Evolutionary conservation across 2,329 filamentous ascomycete species (phyloP).

Genomic region (Aspergillus costaricaensis): DNA sequence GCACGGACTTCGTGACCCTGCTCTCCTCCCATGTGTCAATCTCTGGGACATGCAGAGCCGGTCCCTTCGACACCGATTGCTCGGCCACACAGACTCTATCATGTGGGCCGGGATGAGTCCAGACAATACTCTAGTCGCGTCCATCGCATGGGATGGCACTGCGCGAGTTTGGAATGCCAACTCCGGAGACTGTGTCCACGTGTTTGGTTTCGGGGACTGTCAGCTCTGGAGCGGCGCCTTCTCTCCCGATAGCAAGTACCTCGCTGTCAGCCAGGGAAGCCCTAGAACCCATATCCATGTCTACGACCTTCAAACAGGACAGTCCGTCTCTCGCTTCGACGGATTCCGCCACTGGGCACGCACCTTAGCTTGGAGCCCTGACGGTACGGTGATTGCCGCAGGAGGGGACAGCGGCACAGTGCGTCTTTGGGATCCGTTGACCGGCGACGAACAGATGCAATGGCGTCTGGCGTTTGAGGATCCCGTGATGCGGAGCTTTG

Average conservation of each 20-base stretch:
- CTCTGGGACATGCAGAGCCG: constrained; percentile 9
- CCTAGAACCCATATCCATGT: constrained; percentile 10
- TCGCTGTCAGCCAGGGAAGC: constrained; percentile 10
- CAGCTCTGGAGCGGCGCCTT: constrained; percentile 13
- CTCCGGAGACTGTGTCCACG: constrained; percentile 11
- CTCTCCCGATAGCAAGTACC: constrained; percentile 13
- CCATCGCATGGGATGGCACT: constrained; percentile 12
- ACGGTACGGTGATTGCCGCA: constrained; percentile 11
- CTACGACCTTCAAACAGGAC: constrained; percentile 3
- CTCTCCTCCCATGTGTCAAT: constrained; percentile 6
- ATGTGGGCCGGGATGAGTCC: constrained; percentile 14
- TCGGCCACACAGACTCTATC: constrained; percentile 14
- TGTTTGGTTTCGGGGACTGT: constrained; percentile 6
- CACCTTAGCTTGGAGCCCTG: constrained; percentile 12
- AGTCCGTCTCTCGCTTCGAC: neutral
- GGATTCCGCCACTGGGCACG: neutral
- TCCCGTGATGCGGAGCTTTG: neutral
- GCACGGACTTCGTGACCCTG: no score
- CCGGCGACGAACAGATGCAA: constrained; percentile 9
- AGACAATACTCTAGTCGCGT: constrained; percentile 9
- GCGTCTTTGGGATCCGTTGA: constrained; percentile 14
- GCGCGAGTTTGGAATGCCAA: constrained; percentile 13
- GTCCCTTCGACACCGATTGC: constrained; percentile 9
- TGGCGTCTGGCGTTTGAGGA: constrained; percentile 9
- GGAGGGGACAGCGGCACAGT: neutral